These are phyloP conservation scores for Komagataella pastoris DNA, from an alignment of 805 yeast species.

Conservation along the genomic window DNA sequence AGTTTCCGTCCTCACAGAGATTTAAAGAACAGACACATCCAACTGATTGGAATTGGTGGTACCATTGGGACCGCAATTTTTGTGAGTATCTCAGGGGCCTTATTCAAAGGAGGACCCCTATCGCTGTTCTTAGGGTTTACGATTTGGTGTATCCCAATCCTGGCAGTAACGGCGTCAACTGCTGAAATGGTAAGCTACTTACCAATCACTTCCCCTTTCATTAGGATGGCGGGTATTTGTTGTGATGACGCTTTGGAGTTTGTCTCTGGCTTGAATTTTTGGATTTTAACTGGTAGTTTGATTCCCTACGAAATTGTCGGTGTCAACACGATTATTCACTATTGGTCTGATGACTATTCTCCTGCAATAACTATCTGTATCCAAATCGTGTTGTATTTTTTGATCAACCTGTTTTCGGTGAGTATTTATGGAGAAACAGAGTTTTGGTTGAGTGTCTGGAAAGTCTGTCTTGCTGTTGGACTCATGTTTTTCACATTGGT, in stretches of 20 bases:
- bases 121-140: constrained; percentile 24
- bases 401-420: constrained; percentile 30
- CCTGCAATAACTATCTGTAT: constrained; percentile 30
- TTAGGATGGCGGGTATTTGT: constrained; percentile 30
- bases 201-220: constrained; percentile 35
- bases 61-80: constrained; percentile 34
- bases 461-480: constrained; percentile 28
- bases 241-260: constrained; percentile 31
- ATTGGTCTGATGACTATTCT: constrained; percentile 31
- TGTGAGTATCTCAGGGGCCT: constrained; percentile 26
- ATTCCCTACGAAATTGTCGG: constrained; percentile 36
- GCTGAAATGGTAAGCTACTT: constrained; percentile 34
- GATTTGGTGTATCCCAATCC: constrained; percentile 27
- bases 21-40: constrained; percentile 28
- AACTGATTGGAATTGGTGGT: constrained; percentile 35
- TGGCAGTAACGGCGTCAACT: constrained; percentile 25
- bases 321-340: constrained; percentile 31
- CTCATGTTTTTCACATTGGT: constrained; percentile 28
- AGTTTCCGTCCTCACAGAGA: constrained; percentile 11
- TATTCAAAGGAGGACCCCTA: constrained; percentile 27
- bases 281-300: constrained; percentile 32
- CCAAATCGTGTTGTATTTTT: constrained; percentile 25
- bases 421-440: constrained; percentile 33
- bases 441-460: constrained; percentile 30
- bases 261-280: constrained; percentile 36